A percentile compares a stretch with the other conserved stretches of the same genome.
phyloP scores from a whole-genome alignment of 2,329 filamentous ascomycete species.

The Xylariaceae sp. region DNA sequence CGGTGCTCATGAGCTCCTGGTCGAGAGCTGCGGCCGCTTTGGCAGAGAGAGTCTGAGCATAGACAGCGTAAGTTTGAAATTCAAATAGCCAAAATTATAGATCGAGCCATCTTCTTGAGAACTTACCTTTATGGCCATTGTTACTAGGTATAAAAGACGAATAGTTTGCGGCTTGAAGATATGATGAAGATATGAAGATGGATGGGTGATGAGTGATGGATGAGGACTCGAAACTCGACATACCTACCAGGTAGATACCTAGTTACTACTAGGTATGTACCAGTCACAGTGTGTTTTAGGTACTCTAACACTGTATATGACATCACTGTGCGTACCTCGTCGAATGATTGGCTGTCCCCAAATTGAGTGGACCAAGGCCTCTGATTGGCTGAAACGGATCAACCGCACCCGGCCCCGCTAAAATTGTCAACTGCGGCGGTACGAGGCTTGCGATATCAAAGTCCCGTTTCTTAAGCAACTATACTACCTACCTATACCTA shows the following conservation, averaged over 20 bases:
- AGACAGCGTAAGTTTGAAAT: conserved; percentile 20
- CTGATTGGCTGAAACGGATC: conserved; percentile 33
- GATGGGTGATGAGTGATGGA: not conserved
- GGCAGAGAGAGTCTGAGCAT: conserved; percentile 68
- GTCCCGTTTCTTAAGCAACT: not conserved
- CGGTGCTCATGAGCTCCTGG: conserved; percentile 84
- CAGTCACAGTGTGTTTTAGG: no score
- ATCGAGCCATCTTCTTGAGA: not conserved
- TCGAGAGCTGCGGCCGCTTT: conserved; percentile 86
- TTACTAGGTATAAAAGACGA: not conserved
- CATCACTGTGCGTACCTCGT: not conserved
- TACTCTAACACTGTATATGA: no score
- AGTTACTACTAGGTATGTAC: not conserved
- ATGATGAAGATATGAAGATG: not conserved
- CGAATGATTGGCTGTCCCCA: conserved; percentile 12
- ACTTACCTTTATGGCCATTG: conserved; percentile 28
- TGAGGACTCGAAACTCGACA: not conserved
- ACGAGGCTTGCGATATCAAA: not conserved
- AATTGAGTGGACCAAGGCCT: not conserved
- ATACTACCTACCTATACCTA: not conserved
- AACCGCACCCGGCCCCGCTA: conserved; percentile 31
- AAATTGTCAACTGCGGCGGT: conserved; percentile 28
- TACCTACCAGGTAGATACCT: not conserved
- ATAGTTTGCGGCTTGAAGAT: no score
- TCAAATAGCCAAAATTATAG: not conserved